Evolutionary conservation across 2,329 filamentous ascomycete genomes (phyloP).

Genomic region (Leptographium procerum): DNA sequence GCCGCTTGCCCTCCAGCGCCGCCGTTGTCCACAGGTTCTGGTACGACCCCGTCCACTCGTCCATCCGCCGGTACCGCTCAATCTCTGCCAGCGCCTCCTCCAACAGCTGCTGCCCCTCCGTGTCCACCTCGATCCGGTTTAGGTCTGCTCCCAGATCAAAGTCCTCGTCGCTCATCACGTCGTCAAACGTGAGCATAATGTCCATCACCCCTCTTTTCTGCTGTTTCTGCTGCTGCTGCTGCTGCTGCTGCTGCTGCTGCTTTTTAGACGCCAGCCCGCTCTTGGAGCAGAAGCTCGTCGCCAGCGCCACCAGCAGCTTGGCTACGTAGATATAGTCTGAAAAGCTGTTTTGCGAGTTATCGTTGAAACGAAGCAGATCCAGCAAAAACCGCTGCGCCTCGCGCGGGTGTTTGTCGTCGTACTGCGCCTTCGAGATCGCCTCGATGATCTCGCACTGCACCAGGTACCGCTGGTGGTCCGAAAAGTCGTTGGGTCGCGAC

Average conservation of each 20-base stretch:
- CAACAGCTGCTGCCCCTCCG: conserved; percentile 29
- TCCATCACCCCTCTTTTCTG: conserved; percentile 7
- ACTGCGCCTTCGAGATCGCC: conserved; percentile 68
- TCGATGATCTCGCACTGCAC: conserved; percentile 75
- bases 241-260: conserved; percentile 6
- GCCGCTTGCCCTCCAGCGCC: conserved; percentile 48
- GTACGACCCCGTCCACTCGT: conserved; percentile 57
- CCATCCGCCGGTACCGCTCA: conserved; percentile 54
- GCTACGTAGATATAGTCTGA: conserved; percentile 87
- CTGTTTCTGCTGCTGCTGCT: background rate
- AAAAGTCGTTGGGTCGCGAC: conserved; percentile 83
- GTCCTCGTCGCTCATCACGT: conserved; percentile 8
- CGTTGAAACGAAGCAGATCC: conserved; percentile 84
- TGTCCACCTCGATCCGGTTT: conserved; percentile 27
- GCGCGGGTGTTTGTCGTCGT: conserved; percentile 67
- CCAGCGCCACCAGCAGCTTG: conserved; percentile 55
- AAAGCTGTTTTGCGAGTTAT: conserved; percentile 80
- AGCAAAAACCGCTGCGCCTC: conserved; percentile 74
- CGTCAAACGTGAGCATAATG: conserved; percentile 26
- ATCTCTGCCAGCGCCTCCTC: conserved; percentile 49
- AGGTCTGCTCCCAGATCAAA: conserved; percentile 26
- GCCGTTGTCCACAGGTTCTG: conserved; percentile 57
- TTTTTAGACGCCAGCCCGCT: background rate
- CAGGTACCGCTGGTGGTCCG: conserved; percentile 72
- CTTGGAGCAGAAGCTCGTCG: conserved; percentile 43